Conservation (phyloP, 768 basidiomycete genomes). For the Leccinum variicolor region DNA sequence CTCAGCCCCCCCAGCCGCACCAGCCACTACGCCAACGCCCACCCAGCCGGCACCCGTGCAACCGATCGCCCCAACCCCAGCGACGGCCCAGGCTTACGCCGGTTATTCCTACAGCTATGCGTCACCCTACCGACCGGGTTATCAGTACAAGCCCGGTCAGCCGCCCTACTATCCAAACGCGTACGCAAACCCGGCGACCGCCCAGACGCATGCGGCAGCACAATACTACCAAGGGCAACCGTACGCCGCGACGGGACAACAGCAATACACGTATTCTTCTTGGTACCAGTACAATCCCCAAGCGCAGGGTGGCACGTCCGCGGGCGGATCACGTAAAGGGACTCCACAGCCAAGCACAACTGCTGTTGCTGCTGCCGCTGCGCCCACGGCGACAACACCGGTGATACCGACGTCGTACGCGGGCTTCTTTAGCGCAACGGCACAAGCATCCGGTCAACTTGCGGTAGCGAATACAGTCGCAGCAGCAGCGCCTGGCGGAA, state of each 20-base stretch:
- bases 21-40: conserved; percentile 33
- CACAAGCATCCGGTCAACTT: conserved; percentile 38
- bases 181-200: conserved; percentile 21
- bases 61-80: conserved; percentile 24
- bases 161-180: conserved; percentile 30
- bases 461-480: conserved; percentile 57
- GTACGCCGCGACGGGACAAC: conserved; percentile 34
- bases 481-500: conserved; percentile 21
- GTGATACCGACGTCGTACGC: conserved; percentile 38
- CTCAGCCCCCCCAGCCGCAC: conserved; percentile 31
- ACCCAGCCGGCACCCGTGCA: conserved; percentile 23
- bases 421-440: conserved; percentile 35
- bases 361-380: conserved; percentile 18
- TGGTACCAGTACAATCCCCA: conserved; percentile 45
- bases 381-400: conserved; percentile 24
- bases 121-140: conserved; percentile 29
- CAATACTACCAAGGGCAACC: conserved; percentile 38
- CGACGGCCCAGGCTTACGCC: conserved; percentile 28
- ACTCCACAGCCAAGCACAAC: conserved; percentile 39
- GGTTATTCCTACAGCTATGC: conserved; percentile 37
- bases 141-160: conserved; percentile 39
- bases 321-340: conserved; percentile 36
- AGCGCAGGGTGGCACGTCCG: conserved; percentile 17
- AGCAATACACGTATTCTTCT: conserved; percentile 40
- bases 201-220: conserved; percentile 25